A percentile compares a stretch with the other conserved stretches of the same genome.
These are phyloP conservation scores for Licmophora abbreviata DNA, from an alignment of 108 stramenopile genomes.

Conservation along the genomic window DNA sequence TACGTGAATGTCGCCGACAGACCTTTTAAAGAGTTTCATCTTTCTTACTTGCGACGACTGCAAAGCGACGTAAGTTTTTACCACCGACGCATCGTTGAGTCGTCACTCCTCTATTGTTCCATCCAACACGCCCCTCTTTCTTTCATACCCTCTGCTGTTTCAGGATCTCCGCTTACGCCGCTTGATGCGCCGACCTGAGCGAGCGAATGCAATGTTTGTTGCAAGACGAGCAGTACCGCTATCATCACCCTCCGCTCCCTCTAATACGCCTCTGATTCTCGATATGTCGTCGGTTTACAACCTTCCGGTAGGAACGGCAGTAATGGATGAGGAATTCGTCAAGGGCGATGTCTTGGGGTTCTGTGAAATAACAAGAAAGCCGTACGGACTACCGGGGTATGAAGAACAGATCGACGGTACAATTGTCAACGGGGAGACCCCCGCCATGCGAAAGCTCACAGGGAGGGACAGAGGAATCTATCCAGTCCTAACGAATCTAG, in stretches of 20 bases:
- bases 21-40: not conserved
- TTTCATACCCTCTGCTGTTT: constrained; percentile 18
- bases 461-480: constrained; percentile 11
- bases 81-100: not conserved
- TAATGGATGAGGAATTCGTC: constrained; percentile 16
- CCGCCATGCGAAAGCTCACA: not conserved
- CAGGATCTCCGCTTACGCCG: constrained; percentile 32
- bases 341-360: constrained; percentile 70
- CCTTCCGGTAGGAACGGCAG: constrained; percentile 8
- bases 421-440: not conserved
- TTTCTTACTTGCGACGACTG: not conserved
- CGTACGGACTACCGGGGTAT: constrained; percentile 44
- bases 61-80: not conserved
- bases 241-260: constrained; percentile 2
- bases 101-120: not conserved
- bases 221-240: constrained; percentile 31
- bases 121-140: not conserved
- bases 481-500: constrained; percentile 66
- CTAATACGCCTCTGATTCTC: constrained; percentile 42
- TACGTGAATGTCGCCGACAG: not conserved
- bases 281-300: constrained; percentile 34
- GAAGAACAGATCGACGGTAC: constrained; percentile 1
- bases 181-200: constrained; percentile 16
- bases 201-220: constrained; percentile 43
- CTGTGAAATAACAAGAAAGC: constrained; percentile 57